Conservation (phyloP, 179 eudicot genomes). For the Spergularia azorica region DNA sequence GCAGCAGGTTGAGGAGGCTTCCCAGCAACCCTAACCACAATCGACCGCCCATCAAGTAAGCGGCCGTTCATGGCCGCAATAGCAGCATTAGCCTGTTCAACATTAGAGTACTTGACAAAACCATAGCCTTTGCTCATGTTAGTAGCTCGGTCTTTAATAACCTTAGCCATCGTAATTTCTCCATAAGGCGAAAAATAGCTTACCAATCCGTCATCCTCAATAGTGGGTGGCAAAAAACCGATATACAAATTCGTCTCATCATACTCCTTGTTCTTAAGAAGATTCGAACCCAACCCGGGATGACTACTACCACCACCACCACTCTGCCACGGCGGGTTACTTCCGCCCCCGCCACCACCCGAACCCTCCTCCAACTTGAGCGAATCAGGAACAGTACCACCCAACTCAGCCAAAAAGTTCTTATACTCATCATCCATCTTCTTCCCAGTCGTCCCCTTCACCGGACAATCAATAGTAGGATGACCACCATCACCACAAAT, state of each 20-base stretch:
- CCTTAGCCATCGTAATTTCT: slow-evolving; percentile 67
- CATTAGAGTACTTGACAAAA: slow-evolving; percentile 68
- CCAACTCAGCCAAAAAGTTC: slow-evolving; percentile 88
- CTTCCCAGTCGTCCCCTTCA: slow-evolving; percentile 79
- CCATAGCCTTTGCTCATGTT: slow-evolving; percentile 88
- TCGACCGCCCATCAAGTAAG: slow-evolving; percentile 58
- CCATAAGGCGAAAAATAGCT: slow-evolving; percentile 70
- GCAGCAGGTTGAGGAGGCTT: slow-evolving; percentile 66
- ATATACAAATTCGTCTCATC: slow-evolving; percentile 80
- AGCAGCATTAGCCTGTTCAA: slow-evolving; percentile 63
- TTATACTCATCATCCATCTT: slow-evolving; percentile 95
- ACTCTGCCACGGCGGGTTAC: slow-evolving; percentile 64
- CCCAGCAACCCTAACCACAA: slow-evolving; percentile 87
- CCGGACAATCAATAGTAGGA: slow-evolving; percentile 91
- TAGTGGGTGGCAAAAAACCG: slow-evolving; percentile 69
- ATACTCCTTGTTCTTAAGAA: slow-evolving; percentile 57
- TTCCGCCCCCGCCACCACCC: slow-evolving; percentile 35
- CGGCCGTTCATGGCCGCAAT: slow-evolving; percentile 66
- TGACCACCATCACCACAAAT: slow-evolving; percentile 97
- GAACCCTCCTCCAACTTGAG: slow-evolving; percentile 41
- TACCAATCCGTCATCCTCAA: slow-evolving; percentile 67
- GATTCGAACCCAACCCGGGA: slow-evolving; percentile 51
- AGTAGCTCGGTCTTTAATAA: slow-evolving; percentile 62
- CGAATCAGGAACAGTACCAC: slow-evolving; percentile 80
- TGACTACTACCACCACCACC: slow-evolving; percentile 40